Conservation (phyloP, 352 stramenopile species). For the Globisporangium echinulatum region DNA sequence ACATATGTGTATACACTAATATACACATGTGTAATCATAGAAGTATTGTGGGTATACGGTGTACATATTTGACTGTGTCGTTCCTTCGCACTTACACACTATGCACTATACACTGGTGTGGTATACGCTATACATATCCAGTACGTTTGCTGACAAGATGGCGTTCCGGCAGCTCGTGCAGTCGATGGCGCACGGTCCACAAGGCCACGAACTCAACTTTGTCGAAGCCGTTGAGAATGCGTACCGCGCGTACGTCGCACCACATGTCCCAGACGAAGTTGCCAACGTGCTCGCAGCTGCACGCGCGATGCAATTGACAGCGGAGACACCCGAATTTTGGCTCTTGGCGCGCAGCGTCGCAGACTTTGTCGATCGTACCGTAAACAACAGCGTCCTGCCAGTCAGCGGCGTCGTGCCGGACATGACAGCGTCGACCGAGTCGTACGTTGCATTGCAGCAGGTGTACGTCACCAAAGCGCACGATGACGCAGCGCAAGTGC, state of each 20-base stretch:
- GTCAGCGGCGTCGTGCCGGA: conserved; percentile 94
- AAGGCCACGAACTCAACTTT: conserved; percentile 93
- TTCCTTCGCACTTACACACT: not conserved
- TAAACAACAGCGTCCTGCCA: conserved; percentile 59
- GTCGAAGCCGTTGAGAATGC: conserved; percentile 90
- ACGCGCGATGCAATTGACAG: conserved; percentile 26
- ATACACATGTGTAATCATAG: no score
- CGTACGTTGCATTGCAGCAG: conserved; percentile 92
- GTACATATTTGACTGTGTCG: not conserved
- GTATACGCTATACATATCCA: not conserved
- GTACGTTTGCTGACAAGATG: conserved; percentile 86
- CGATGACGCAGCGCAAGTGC: conserved; percentile 45
- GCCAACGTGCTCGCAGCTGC: conserved; percentile 41
- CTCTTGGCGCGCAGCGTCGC: conserved; percentile 64
- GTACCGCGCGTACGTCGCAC: conserved; percentile 89
- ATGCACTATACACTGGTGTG: no score
- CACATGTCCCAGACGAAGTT: conserved; percentile 80
- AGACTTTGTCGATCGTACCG: conserved; percentile 55
- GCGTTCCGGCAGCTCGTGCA: conserved; percentile 80
- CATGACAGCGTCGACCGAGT: conserved; percentile 94
- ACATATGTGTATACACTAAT: no score
- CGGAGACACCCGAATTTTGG: conserved; percentile 66
- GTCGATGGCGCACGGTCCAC: conserved; percentile 41
- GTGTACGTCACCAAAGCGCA: conserved; percentile 91
- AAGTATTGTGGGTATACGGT: not conserved